Base-by-base conservation (phyloP, 768 basidiomycete species). In the Phylloporus sp. region DNA sequence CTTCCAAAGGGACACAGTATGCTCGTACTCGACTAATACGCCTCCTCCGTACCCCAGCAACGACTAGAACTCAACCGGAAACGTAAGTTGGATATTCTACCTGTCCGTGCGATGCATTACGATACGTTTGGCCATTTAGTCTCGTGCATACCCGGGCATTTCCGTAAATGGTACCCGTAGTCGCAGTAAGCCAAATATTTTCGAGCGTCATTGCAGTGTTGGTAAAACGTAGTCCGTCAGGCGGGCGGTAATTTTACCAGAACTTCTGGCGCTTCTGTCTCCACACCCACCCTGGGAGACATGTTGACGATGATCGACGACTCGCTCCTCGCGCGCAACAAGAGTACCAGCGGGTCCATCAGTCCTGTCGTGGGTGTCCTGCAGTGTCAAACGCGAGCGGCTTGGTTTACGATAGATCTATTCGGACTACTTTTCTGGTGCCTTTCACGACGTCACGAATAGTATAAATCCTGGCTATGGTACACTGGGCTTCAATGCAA, bases 321-420 rank as follows among this genome's bases (percentile, higher is more conserved):
- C 41, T 70, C 65, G 15, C 61, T 67, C 11, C 27, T 72, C 21
- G 60, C 56, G 5, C 42, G 22, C 9, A 57, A 62, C 21, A 71
- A 72, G 46, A 48, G 41, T 9, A 56, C 69, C 1, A 58, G 71
- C 4, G 65, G 68, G 15, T 65, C 76, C 58, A 71, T 76, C 46
- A 76, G 82, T 54, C 80, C 75, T 31, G 46, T 59, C n/a, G 73
- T 75, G 40, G 2, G 69, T 48, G 20, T 18, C 3, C 23, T 17
- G n/a, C 22, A n/a, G n/a, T n/a, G n/a, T n/a, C 21, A 10, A 13
- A 4, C 2, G 3, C 17, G n/a, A n/a, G n/a, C n/a, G n/a, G n/a
- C n/a, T n/a, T n/a, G n/a, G n/a, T n/a, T n/a, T n/a, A n/a, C n/a
- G n/a, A n/a, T n/a, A n/a, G n/a, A n/a, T n/a, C n/a, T 3, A 4